Conservation (phyloP, 2,329 filamentous ascomycete species). For the Phialophora verrucosa region DNA sequence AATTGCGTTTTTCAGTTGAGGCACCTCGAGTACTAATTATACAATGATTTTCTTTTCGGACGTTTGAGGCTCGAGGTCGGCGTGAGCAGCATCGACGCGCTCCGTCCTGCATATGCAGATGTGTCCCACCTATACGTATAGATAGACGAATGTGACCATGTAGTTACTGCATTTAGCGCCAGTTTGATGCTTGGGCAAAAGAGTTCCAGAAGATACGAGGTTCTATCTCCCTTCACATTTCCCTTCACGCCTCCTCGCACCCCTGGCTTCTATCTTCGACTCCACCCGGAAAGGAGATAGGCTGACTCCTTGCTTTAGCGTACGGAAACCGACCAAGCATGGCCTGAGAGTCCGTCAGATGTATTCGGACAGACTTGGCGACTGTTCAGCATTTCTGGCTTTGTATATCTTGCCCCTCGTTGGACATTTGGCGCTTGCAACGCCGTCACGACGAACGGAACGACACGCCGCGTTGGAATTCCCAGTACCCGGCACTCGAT, state of each 20-base stretch:
- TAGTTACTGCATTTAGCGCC: background rate
- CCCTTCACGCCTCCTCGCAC: background rate
- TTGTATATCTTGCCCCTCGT: background rate
- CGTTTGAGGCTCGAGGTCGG: background rate
- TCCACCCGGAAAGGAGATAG: background rate
- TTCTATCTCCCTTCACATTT: background rate
- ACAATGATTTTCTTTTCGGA: too few relatives aligned
- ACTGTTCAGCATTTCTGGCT: background rate
- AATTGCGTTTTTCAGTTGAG: too few relatives aligned
- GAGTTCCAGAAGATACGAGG: background rate
- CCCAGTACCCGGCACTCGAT: slow-evolving; percentile 11
- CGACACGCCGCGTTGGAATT: slow-evolving; percentile 9
- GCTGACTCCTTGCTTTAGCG: background rate
- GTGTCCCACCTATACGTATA: too few relatives aligned
- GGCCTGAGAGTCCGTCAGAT: background rate
- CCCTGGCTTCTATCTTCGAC: background rate
- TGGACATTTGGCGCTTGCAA: background rate
- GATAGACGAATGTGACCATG: background rate
- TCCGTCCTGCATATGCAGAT: too few relatives aligned
- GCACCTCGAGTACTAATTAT: too few relatives aligned
- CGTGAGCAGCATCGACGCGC: background rate
- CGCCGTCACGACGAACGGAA: slow-evolving; percentile 8
- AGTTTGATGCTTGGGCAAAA: background rate
- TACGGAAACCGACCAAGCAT: background rate
- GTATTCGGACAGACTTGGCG: background rate